These are phyloP conservation scores for Vanilla planifolia DNA, from an alignment of 106 monocot genomes.

Conservation along the genomic window DNA sequence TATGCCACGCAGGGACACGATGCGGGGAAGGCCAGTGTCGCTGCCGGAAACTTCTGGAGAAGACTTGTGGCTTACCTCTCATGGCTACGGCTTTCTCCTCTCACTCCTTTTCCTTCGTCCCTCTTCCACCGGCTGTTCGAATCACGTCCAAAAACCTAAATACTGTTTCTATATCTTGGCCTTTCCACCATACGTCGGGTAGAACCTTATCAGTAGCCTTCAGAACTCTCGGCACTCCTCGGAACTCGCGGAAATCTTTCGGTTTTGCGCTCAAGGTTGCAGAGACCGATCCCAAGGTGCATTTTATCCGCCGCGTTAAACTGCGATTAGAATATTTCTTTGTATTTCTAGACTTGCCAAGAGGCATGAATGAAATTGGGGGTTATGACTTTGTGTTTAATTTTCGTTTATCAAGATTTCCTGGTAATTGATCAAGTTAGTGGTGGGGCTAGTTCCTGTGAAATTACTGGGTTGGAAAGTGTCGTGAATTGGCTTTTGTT, in stretches of 20 bases:
- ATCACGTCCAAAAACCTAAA: constrained; percentile 4
- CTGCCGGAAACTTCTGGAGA: constrained; percentile 6
- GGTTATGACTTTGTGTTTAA: neutral
- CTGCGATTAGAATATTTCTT: neutral
- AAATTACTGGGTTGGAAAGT: neutral
- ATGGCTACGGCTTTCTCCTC: constrained; percentile 15
- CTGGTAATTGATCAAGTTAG: neutral
- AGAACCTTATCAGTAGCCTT: neutral
- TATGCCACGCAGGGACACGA: no score
- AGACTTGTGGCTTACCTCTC: neutral
- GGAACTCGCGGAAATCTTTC: constrained; percentile 6
- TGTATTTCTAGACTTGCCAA: neutral
- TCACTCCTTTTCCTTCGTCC: constrained; percentile 19
- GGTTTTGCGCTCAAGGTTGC: constrained; percentile 11
- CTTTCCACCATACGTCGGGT: constrained; percentile 5
- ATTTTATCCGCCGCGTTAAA: neutral
- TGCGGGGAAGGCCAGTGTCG: no score
- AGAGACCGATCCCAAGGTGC: constrained; percentile 19
- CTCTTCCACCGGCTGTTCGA: neutral
- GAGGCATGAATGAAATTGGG: neutral
- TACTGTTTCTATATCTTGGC: constrained; percentile 7
- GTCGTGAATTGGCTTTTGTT: neutral
- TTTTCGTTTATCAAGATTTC: neutral
- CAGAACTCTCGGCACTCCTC: neutral
- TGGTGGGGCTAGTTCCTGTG: neutral